Evolutionary conservation across 2,329 filamentous ascomycete species (phyloP), one percentile per base, ranked within the genome.

Genomic region (Xylaria sp.): DNA sequence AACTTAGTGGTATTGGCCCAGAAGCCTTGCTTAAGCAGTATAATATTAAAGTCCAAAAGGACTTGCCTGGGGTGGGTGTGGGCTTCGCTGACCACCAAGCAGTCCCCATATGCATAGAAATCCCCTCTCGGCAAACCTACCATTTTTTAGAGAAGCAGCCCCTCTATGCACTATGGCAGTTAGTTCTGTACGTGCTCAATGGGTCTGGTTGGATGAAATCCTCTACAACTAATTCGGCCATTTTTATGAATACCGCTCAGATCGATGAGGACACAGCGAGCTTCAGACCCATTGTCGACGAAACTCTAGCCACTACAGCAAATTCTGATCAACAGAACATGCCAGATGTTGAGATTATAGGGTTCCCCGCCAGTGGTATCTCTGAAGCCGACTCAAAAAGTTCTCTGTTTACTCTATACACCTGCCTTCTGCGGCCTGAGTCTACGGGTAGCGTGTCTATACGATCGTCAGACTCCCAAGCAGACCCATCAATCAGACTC

Each of bases 1-100:
- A 75, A 54, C 64, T 75, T 1, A 73, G 70, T 15, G 75, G 75
- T 11, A 70, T 77, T 35, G 75, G 75, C 13, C 67, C 70, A 0
- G 38, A 60, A 0, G 62, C 54, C 3, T 53, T 74, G 9, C 68
- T 76, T 1, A 4, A 4, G 21, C 3, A n/a, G 4, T 25, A 33
- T 25, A 61, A 58, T 7, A 54, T 54, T 4, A 4, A 23, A 4
- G 1, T 35, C 3, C 3, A 1, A 3, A 1, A 10, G 1, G 27
- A 44, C 3, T 4, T 54, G 1, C 15, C 11, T 3, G n/a, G n/a
- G n/a, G 51, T 54, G 5, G 51, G 51, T 8, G 7, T 6, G 17
- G 3, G 2, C 25, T 21, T 51, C 1, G 10, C 1, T 13, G 47
- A 51, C 19, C 47, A 51, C 19, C 9, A 3, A n/a, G 3, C 2